Evolutionary conservation across 2,329 filamentous ascomycete genomes (phyloP).

Genomic region (Cordyceps farinosa): DNA sequence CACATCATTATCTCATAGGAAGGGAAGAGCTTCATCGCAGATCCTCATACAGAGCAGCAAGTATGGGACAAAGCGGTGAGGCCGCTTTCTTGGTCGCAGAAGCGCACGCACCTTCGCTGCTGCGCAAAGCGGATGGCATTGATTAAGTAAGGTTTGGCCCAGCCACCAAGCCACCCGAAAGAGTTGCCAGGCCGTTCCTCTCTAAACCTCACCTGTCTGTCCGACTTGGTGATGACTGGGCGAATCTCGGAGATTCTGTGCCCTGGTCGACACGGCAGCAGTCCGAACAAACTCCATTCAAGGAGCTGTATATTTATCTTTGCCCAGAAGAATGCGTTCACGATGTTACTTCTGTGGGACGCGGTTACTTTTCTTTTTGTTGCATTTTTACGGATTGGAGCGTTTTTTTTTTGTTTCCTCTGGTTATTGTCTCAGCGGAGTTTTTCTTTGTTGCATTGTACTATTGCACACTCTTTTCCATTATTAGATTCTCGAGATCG

Average conservation of each 20-base stretch:
- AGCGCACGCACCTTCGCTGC: constrained; percentile 19
- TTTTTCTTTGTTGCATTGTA: constrained; percentile 12
- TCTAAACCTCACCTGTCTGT: neutral
- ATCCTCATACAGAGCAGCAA: constrained; percentile 20
- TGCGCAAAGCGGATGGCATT: constrained; percentile 2
- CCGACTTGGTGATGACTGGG: neutral
- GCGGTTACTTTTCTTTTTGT: neutral
- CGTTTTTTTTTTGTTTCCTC: constrained; percentile 16
- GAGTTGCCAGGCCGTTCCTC: neutral
- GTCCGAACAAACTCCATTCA: neutral
- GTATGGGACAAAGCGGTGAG: constrained; percentile 27
- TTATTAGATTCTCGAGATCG: constrained; percentile 14
- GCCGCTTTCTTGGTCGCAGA: constrained; percentile 24
- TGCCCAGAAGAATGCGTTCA: constrained; percentile 1
- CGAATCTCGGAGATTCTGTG: neutral
- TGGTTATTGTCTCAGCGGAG: constrained; percentile 10
- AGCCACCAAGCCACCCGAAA: neutral
- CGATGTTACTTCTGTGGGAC: neutral
- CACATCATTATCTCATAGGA: constrained; percentile 67
- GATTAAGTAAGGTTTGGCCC: neutral
- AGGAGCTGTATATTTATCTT: constrained; percentile 11
- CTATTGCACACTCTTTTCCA: constrained; percentile 7
- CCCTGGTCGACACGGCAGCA: neutral
- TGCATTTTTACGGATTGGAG: constrained; percentile 16
- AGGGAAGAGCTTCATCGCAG: constrained; percentile 27